Evolutionary conservation across 164 flowering plant genomes (phyloP), one percentile per base, ranked within the genome.

Genomic region (Houttuynia cordata): DNA sequence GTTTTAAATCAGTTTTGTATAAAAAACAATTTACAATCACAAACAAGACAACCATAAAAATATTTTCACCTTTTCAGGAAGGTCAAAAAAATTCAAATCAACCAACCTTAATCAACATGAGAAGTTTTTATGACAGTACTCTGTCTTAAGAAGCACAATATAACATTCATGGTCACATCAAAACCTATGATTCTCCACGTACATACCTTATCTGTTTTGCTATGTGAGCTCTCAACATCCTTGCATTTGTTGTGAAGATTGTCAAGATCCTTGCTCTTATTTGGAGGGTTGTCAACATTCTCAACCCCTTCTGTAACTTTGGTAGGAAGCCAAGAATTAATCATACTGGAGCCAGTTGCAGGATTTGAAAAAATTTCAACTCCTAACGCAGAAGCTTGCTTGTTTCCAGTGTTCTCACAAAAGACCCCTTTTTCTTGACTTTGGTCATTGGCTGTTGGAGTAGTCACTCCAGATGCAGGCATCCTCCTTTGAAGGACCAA

Each of bases 401-500:
- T 62, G 53, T 69, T 59, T 25, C 51, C 67, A 25, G 42, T 51
- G 23, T 68, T 71, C 56, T 37, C 57, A 58, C 64, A 67, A 58
- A 51, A 55, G 23, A 62, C 55, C 53, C 67, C 66, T 24, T 56
- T 67, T 47, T 66, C 63, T 53, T 54, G 37, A 54, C 61, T 62
- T 56, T 64, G 69, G 25, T 59, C 74, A 61, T 65, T 13, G 51
- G 41, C 34, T 57, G 71, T 39, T 56, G 60, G 23, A 22, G 62
- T 62, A 21, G 73, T 73, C 52, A 80, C 68, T 30, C 37, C 37
- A 30, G 6, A 30, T 62, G 83, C 41, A 49, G 69, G 25, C 63
- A 71, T 77, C 68, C 73, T 77, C 81, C 79, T 70, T 49, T 73
- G 59, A 70, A 68, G 76, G 24, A 82, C 90, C 57, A 78, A 62